Conservation (phyloP, 495 filamentous ascomycete species). For the Evansstolkia leycettana region DNA sequence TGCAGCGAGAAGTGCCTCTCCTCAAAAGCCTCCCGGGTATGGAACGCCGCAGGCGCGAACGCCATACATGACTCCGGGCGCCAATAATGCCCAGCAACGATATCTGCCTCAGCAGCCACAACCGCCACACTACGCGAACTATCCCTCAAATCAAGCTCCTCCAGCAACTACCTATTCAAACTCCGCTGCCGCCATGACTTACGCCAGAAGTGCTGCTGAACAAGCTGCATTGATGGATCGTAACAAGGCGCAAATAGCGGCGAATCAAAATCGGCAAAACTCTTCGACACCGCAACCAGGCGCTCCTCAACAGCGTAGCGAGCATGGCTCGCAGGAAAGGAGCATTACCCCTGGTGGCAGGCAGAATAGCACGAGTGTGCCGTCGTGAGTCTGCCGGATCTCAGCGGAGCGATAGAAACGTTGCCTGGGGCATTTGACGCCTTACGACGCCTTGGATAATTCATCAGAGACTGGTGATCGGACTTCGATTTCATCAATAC, state of each 20-base stretch:
- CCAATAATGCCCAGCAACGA: slow-evolving; percentile 15
- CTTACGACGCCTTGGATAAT: no score
- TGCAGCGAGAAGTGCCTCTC: slow-evolving; percentile 21
- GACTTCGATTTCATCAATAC: no score
- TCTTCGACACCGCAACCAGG: slow-evolving; percentile 31
- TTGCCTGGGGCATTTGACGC: slow-evolving; percentile 15
- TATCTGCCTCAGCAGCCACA: slow-evolving; percentile 19
- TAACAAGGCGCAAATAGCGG: slow-evolving; percentile 32
- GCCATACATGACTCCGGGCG: slow-evolving; percentile 11
- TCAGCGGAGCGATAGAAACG: slow-evolving; percentile 23
- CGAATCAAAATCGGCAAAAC: slow-evolving; percentile 17
- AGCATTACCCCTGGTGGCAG: slow-evolving; percentile 28
- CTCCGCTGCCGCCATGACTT: slow-evolving; percentile 27
- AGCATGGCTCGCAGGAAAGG: slow-evolving; percentile 22
- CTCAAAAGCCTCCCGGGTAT: slow-evolving; percentile 20
- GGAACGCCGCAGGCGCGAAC: slow-evolving; percentile 12
- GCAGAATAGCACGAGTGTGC: slow-evolving; percentile 31
- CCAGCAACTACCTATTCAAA: slow-evolving; percentile 25
- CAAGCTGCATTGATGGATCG: slow-evolving; percentile 34
- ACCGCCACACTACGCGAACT: slow-evolving; percentile 14
- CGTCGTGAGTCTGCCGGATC: slow-evolving; percentile 10
- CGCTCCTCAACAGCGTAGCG: slow-evolving; percentile 4
- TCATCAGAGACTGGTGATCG: no score
- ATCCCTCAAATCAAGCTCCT: slow-evolving; percentile 14
- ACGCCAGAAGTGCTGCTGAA: slow-evolving; percentile 32